phyloP scores from a whole-genome alignment of 768 basidiomycete genomes.

The Inosperma sp. region DNA sequence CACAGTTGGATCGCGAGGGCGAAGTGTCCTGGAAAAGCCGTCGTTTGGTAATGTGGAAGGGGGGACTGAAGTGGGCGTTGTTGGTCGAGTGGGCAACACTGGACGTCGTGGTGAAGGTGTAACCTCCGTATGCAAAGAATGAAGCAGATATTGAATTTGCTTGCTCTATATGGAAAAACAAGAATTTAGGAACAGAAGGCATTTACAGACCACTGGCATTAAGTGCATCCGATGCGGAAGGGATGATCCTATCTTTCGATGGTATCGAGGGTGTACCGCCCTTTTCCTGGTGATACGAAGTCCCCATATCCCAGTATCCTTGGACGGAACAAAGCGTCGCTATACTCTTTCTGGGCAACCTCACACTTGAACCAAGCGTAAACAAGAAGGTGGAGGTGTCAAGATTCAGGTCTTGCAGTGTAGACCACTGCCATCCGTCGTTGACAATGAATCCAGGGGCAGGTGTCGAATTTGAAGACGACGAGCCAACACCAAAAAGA shows the following conservation, averaged over 20 bases:
- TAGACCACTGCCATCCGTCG: slow-evolving; percentile 47
- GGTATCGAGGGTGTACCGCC: slow-evolving; percentile 47
- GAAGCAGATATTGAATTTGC: slow-evolving; percentile 78
- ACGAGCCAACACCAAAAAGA: slow-evolving; percentile 44
- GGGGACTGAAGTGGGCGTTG: slow-evolving; percentile 34
- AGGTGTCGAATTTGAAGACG: slow-evolving; percentile 45
- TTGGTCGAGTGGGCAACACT: slow-evolving; percentile 53
- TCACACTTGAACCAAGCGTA: neutral
- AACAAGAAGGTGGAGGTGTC: slow-evolving; percentile 16
- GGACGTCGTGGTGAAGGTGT: slow-evolving; percentile 61
- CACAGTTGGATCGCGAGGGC: slow-evolving; percentile 53
- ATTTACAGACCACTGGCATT: slow-evolving; percentile 52
- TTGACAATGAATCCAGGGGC: slow-evolving; percentile 51
- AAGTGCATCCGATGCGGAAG: slow-evolving; percentile 69
- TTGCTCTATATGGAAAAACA: slow-evolving; percentile 54
- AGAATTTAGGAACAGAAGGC: neutral
- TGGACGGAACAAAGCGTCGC: slow-evolving; percentile 67
- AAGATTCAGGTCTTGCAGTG: slow-evolving; percentile 40
- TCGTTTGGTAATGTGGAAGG: slow-evolving; percentile 39
- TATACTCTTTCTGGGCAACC: slow-evolving; percentile 41
- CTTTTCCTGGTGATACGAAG: slow-evolving; percentile 61
- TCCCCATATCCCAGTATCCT: slow-evolving; percentile 62
- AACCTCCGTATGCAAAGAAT: slow-evolving; percentile 72
- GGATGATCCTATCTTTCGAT: slow-evolving; percentile 59
- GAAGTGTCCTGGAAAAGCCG: slow-evolving; percentile 69